Evolutionary conservation across 2,329 filamentous ascomycete species (phyloP), one percentile per base, ranked within the genome.

Genomic region (Colletotrichum coccodes): DNA sequence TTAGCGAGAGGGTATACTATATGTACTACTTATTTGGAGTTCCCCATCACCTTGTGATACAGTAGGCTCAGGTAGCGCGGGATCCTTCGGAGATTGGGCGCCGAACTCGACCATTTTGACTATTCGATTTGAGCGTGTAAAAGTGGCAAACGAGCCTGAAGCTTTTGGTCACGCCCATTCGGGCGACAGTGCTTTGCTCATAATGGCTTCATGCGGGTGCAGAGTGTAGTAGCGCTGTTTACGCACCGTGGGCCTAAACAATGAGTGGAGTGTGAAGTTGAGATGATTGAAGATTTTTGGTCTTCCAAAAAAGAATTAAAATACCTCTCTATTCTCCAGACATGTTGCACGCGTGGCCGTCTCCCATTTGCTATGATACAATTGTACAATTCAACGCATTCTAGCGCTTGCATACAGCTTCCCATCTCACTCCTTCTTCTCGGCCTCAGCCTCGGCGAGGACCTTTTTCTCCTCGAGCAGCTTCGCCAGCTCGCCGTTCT

Each of bases 401-500:
- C 34, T 50, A 42, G 61, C 60, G 21, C 14, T 21, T 36, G n/a
- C 23, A 30, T 21, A 30, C 21, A 30, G 32, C 21, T 3, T 14
- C 28, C 47, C 4, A 7, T 23, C 72, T 66, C 73, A 77, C 72
- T 77, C 76, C 72, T 80, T 78, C 74, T 81, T 76, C 70, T 73
- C 78, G 28, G 65, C 76, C 57, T 91, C 80, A 5, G 72, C 89
- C 69, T 90, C 86, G 3, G 82, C 80, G 64, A 99, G 82, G n/a
- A 98, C 93, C 71, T 90, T 90, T 86, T 97, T 97, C 81, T 97
- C 93, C 78, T 97, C 94, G 57, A 99, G 85, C 79, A 98, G 81
- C 86, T 97, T 97, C 9, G 94, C 94, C 76, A 99, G 83, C 74
- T 97, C 94, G 32, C 96, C 96, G 77, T 94, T 97, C 83, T 98